phyloP scores from a whole-genome alignment of 345 rosid genomes.

The Linum tenue region DNA sequence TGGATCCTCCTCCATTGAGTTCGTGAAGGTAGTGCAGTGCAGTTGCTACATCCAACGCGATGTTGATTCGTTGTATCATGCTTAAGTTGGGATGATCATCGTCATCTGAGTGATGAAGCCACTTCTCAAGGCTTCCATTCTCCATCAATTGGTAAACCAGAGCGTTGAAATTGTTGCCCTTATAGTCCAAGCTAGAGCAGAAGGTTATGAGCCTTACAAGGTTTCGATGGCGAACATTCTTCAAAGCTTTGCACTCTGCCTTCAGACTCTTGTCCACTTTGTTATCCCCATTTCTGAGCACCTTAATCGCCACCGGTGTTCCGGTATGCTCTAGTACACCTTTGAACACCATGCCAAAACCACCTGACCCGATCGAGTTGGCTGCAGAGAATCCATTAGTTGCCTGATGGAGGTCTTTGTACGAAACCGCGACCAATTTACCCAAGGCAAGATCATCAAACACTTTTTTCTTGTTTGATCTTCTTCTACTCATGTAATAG shows the following conservation, averaged over 20 bases:
- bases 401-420: slow-evolving; percentile 9
- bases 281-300: slow-evolving; percentile 12
- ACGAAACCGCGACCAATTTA: neutral
- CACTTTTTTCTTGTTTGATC: neutral
- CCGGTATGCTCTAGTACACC: slow-evolving; percentile 9
- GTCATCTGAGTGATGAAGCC: slow-evolving; percentile 12
- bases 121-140: slow-evolving; percentile 13
- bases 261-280: slow-evolving; percentile 18
- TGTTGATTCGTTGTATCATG: neutral
- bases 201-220: neutral
- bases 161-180: slow-evolving; percentile 13
- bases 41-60: slow-evolving; percentile 19
- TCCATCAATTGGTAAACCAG: slow-evolving; percentile 19
- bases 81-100: neutral
- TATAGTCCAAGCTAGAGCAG: slow-evolving; percentile 1
- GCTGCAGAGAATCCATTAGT: slow-evolving; percentile 9
- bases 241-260: slow-evolving; percentile 15
- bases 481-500: neutral
- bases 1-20: slow-evolving; percentile 1
- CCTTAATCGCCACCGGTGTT: slow-evolving; percentile 15
- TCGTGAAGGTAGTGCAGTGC: slow-evolving; percentile 25
- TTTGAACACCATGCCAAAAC: slow-evolving; percentile 20
- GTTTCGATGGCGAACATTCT: slow-evolving; percentile 1
- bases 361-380: slow-evolving; percentile 19
- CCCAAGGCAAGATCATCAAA: neutral